phyloP scores from a whole-genome alignment of 371 early-diverging fungal genomes.

The Mucor ambiguus region DNA sequence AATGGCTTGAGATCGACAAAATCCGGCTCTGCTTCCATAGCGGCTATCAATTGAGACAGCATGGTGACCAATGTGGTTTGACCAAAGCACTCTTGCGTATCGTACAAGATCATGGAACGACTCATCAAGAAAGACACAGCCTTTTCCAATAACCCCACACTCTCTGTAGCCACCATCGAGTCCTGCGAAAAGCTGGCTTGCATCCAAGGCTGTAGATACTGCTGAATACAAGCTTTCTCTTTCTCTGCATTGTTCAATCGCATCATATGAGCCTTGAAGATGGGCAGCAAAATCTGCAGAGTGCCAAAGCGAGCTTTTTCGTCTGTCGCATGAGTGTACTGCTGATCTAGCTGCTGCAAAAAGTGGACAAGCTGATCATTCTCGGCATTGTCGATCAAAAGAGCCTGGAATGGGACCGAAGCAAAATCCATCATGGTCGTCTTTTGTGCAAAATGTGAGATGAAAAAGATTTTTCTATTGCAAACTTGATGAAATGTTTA shows the following conservation, averaged over 20 bases:
- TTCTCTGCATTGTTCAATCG: conserved; percentile 20
- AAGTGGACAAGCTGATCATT: conserved; percentile 33
- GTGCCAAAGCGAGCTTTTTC: conserved; percentile 48
- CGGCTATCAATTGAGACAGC: conserved; percentile 33
- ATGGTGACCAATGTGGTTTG: conserved; percentile 21
- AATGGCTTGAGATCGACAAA: conserved; percentile 50
- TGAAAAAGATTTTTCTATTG: conserved; percentile 1
- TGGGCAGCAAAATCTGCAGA: conserved; percentile 45
- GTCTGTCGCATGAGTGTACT: conserved; percentile 34
- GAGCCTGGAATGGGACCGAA: conserved; percentile 38
- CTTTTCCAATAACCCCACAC: conserved; percentile 32
- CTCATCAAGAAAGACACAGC: conserved; percentile 35
- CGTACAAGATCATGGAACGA: conserved; percentile 20
- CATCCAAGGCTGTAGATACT: conserved; percentile 34
- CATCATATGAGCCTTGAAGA: conserved; percentile 38
- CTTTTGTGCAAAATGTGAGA: background rate
- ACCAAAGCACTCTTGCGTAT: conserved; percentile 19
- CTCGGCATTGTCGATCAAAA: conserved; percentile 38
- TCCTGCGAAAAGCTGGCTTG: conserved; percentile 37
- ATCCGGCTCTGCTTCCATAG: conserved; percentile 46
- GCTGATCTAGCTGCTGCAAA: conserved; percentile 36
- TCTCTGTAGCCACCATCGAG: conserved; percentile 44
- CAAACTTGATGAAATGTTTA: background rate
- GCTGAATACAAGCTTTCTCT: conserved; percentile 26
- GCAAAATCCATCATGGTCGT: conserved; percentile 40